Percentiles rank a stretch among this genome's conserved stretches.
phyloP scores from a whole-genome alignment of 2,329 filamentous ascomycete genomes.

The Podosphaera aphanis region DNA sequence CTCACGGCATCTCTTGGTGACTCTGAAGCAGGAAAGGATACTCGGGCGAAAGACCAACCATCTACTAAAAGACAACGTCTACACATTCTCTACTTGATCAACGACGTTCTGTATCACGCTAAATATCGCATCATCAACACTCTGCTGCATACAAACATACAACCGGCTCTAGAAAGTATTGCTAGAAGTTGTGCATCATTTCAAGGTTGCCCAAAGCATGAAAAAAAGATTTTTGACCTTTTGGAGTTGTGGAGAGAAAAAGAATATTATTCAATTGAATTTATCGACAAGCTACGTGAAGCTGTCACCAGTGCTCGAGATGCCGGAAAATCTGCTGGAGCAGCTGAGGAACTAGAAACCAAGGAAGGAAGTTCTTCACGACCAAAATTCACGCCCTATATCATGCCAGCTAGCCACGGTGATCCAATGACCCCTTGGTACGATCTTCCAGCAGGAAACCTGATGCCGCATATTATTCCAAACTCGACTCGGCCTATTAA shows the following conservation, averaged over 20 bases:
- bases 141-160: conserved; percentile 30
- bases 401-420: conserved; percentile 56
- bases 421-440: conserved; percentile 52
- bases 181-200: conserved; percentile 32
- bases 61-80: conserved; percentile 46
- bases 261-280: conserved; percentile 31
- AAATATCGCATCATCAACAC: conserved; percentile 26
- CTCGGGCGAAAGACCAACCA: conserved; percentile 20
- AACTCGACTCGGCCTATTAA: conserved; percentile 56
- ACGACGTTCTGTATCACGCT: conserved; percentile 52
- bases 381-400: conserved; percentile 39
- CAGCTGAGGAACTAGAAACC: conserved; percentile 7
- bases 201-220: conserved; percentile 38
- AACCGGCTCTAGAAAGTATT: conserved; percentile 38
- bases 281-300: conserved; percentile 34
- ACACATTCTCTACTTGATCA: conserved; percentile 56
- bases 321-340: conserved; percentile 11
- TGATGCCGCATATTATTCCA: conserved; percentile 55
- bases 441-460: conserved; percentile 60
- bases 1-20: conserved; percentile 35
- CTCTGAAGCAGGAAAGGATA: conserved; percentile 11
- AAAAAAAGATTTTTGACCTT: conserved; percentile 37
- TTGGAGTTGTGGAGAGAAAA: conserved; percentile 49
- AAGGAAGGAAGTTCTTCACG: conserved; percentile 12
- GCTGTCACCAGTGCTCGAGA: conserved; percentile 24